Conservation (phyloP, 495 filamentous ascomycete species). For the Trichoderma virens region DNA sequence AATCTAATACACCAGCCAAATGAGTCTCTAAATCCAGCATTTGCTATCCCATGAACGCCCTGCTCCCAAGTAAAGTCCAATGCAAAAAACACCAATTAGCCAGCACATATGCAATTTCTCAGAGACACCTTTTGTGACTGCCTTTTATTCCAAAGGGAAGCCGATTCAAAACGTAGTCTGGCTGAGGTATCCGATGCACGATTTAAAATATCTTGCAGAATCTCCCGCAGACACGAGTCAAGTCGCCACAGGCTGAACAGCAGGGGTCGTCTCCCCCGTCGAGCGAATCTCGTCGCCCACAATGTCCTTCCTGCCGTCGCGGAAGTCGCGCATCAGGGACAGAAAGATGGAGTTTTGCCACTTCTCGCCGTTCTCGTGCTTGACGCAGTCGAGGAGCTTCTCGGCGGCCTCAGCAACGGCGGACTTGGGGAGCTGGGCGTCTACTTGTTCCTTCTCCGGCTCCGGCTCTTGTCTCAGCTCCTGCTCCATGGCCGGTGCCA, state of each 20-base stretch:
- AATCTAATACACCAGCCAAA: no score
- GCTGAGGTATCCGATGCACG: conserved; percentile 2
- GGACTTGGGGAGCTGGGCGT: background rate
- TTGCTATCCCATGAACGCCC: no score
- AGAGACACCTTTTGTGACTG: no score
- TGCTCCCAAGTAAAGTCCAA: no score
- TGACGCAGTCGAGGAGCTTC: conserved; percentile 60
- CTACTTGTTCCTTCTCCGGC: background rate
- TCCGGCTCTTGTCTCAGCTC: background rate
- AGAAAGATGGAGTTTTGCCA: conserved; percentile 75
- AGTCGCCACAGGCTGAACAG: background rate
- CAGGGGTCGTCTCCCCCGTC: background rate
- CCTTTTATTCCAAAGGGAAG: no score
- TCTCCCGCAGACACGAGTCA: background rate
- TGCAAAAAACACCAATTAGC: no score
- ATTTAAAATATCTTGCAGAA: background rate
- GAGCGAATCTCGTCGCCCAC: conserved; percentile 11
- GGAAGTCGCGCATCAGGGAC: conserved; percentile 51
- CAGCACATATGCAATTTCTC: no score
- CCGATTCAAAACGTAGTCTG: conserved; percentile 4
- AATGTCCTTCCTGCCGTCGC: conserved; percentile 23
- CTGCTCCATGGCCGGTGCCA: background rate
- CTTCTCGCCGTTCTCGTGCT: conserved; percentile 59
- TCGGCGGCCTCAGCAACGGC: conserved; percentile 42
- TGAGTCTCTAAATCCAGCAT: no score